These are phyloP conservation scores for Chlorella ohadii DNA, from an alignment of 139 green algal species.

Conservation along the genomic window DNA sequence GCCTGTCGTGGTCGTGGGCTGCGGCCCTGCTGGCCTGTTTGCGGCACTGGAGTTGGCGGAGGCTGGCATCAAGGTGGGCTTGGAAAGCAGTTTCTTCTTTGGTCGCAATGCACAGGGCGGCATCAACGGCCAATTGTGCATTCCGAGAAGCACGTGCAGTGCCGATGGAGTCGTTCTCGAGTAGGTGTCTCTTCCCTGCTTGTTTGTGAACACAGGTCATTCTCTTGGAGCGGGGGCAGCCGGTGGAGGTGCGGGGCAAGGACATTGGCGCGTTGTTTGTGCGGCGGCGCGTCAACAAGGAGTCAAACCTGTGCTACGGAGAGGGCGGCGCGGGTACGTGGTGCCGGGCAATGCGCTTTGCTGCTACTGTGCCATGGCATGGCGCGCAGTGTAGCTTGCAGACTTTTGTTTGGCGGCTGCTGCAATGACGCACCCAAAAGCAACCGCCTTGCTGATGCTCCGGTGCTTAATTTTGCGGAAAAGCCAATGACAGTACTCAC, in stretches of 20 bases:
- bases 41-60: constrained; percentile 77
- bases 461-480: too few species aligned
- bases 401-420: too few species aligned
- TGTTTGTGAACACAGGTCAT: constrained; percentile 49
- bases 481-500: not conserved
- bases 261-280: constrained; percentile 88
- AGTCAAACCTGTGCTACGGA: constrained; percentile 90
- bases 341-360: too few species aligned
- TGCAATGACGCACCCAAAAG: too few species aligned
- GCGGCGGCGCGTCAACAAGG: constrained; percentile 62
- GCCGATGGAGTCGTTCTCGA: too few species aligned
- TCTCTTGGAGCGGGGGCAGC: constrained; percentile 82
- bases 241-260: constrained; percentile 77
- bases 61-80: constrained; percentile 47
- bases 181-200: not conserved
- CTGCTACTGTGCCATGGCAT: too few species aligned
- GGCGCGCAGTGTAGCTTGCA: too few species aligned
- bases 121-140: too few species aligned
- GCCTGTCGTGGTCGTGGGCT: constrained; percentile 61
- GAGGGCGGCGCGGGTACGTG: constrained; percentile 38
- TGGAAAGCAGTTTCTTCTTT: too few species aligned
- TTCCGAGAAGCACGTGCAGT: too few species aligned
- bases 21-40: constrained; percentile 85
- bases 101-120: too few species aligned
- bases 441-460: too few species aligned